These are phyloP conservation scores for Pleoardoris graminearum DNA, from an alignment of 2,329 filamentous ascomycete species.

Conservation along the genomic window DNA sequence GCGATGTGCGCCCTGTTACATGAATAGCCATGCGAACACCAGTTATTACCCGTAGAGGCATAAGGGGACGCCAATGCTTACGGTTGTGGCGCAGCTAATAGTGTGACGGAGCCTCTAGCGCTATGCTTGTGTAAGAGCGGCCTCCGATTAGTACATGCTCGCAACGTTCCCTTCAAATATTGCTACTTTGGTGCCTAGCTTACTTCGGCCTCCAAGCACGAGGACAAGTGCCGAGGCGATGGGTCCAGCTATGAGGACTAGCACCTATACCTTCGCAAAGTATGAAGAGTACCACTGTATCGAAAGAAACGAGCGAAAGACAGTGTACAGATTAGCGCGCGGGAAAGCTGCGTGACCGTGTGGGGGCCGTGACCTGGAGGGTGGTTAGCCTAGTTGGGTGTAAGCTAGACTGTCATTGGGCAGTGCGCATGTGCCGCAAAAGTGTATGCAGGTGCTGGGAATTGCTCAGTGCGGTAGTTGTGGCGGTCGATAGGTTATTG, in stretches of 20 bases:
- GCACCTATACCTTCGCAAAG: too few relatives aligned
- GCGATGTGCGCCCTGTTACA: neutral
- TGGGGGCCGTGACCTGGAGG: neutral
- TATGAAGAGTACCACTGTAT: too few relatives aligned
- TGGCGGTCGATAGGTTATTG: too few relatives aligned
- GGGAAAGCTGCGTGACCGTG: too few relatives aligned
- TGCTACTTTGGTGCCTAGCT: neutral
- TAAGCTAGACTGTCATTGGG: neutral
- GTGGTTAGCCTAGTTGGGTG: neutral
- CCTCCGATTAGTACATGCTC: conserved; percentile 1
- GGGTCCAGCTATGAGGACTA: neutral
- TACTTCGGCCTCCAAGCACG: neutral
- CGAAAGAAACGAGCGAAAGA: too few relatives aligned
- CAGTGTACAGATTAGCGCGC: too few relatives aligned
- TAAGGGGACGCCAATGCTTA: neutral
- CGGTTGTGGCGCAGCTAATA: neutral
- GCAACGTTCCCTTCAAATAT: neutral
- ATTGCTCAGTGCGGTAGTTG: too few relatives aligned
- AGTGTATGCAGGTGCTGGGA: too few relatives aligned
- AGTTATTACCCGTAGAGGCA: neutral
- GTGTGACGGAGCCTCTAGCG: neutral
- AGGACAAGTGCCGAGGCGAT: neutral
- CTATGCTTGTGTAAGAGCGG: neutral
- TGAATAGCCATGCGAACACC: neutral
- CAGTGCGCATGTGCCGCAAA: neutral